phyloP scores from a whole-genome alignment of 805 yeast species.

The Clavispora asparagi region DNA sequence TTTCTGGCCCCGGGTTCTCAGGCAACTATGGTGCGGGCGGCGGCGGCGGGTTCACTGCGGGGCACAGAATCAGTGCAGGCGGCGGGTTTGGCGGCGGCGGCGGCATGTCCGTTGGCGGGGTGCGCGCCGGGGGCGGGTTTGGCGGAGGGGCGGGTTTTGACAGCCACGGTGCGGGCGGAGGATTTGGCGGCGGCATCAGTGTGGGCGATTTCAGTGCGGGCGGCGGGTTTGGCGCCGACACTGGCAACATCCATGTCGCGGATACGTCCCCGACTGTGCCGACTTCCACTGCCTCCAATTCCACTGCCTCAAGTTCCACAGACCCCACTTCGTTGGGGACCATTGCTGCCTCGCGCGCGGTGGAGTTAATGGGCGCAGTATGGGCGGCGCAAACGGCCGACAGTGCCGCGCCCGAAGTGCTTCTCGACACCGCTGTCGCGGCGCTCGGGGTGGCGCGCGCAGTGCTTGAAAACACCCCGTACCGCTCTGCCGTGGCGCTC shows the following conservation, averaged over 20 bases:
- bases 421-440: background rate
- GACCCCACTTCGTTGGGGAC: too few relatives aligned
- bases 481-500: background rate
- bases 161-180: background rate
- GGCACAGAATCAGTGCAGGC: background rate
- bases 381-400: background rate
- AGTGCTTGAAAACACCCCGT: background rate
- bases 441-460: background rate
- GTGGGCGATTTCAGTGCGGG: background rate
- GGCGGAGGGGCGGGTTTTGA: background rate
- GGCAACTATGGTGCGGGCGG: slow-evolving; percentile 5
- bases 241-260: background rate
- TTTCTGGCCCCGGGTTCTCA: background rate
- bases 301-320: too few relatives aligned
- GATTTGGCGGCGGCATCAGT: background rate
- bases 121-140: background rate
- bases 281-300: too few relatives aligned
- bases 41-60: slow-evolving; percentile 1
- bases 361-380: background rate
- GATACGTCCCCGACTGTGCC: background rate
- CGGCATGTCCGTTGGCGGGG: background rate
- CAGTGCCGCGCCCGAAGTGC: background rate
- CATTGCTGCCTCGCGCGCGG: background rate
- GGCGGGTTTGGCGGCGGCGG: background rate
- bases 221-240: background rate